Percentiles rank a stretch among this genome's conserved stretches.
Conservation (phyloP, 176 grass and related monocot species). For the Pontederia paniculata region DNA sequence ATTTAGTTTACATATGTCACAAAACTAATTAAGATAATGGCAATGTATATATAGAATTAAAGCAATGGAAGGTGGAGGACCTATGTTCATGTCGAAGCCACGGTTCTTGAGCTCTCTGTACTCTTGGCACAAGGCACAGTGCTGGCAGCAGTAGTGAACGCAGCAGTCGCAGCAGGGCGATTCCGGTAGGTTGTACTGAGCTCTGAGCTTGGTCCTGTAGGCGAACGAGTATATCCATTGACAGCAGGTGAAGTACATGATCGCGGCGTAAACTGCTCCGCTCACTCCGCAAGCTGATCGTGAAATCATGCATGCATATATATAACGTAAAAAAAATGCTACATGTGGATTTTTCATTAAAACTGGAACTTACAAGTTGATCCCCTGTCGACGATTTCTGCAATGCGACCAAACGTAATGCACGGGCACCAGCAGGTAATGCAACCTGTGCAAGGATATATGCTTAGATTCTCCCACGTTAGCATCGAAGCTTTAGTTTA, state of each 20-base stretch:
- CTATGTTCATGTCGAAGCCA: neutral
- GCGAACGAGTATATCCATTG: neutral
- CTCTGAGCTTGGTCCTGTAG: neutral
- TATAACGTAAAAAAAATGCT: neutral
- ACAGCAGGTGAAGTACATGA: neutral
- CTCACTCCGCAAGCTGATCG: neutral
- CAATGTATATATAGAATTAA: neutral
- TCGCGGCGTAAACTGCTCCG: neutral
- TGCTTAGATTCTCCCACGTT: too few relatives aligned
- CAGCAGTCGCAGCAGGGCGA: neutral
- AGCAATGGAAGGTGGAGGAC: neutral
- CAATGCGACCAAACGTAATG: neutral
- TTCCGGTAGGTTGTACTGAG: neutral
- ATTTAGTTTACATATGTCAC: too few relatives aligned
- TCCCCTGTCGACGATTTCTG: neutral
- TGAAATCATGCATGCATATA: neutral
- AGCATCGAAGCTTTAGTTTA: too few relatives aligned
- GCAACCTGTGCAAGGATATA: neutral
- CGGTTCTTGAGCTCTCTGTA: constrained; percentile 2
- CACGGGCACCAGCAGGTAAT: neutral
- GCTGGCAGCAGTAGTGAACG: neutral
- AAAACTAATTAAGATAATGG: too few relatives aligned
- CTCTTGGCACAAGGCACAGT: neutral
- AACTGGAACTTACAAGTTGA: neutral
- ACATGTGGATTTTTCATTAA: neutral